phyloP scores from a whole-genome alignment of 2,329 filamentous ascomycete genomes.

The Penicillium decumbens region DNA sequence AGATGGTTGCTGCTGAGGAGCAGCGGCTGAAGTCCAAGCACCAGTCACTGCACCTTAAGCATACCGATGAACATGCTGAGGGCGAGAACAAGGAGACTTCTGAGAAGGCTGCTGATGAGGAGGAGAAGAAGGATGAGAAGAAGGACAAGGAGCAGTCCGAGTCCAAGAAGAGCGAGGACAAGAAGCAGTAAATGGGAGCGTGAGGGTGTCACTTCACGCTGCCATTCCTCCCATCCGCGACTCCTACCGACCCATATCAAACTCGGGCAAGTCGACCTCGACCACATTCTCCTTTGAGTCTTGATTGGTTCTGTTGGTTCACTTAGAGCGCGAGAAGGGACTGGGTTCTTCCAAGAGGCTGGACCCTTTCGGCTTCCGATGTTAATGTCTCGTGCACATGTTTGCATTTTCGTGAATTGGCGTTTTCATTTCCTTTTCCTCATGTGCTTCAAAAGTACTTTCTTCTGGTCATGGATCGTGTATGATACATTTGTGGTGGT shows the following conservation, averaged over 20 bases:
- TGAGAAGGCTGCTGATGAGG: conserved; percentile 13
- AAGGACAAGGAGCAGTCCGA: conserved; percentile 14
- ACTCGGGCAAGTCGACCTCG: not conserved
- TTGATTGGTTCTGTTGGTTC: not conserved
- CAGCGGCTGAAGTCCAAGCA: conserved; percentile 43
- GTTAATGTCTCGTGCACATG: conserved; percentile 9
- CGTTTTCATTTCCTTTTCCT: conserved; percentile 7
- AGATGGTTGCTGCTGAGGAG: conserved; percentile 49
- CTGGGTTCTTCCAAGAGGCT: conserved; percentile 9
- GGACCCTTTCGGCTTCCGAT: conserved; percentile 5
- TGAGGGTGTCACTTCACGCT: not conserved
- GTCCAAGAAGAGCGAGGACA: conserved; percentile 8
- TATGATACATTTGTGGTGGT: conserved; percentile 14
- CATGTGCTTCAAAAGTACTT: conserved; percentile 11
- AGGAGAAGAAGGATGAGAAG: conserved; percentile 15
- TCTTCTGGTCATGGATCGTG: conserved; percentile 8
- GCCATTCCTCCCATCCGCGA: not conserved
- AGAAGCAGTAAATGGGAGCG: conserved; percentile 12
- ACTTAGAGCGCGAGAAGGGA: conserved; percentile 1
- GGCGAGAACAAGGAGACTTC: conserved; percentile 16
- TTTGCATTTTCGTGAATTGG: conserved; percentile 10
- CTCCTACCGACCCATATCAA: not conserved
- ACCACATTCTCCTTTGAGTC: not conserved
- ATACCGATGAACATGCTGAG: conserved; percentile 17
- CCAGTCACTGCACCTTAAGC: conserved; percentile 32